A percentile compares a stretch with the other conserved stretches of the same genome.
Conservation (phyloP, 495 filamentous ascomycete species). For the Talaromyces proteolyticus region DNA sequence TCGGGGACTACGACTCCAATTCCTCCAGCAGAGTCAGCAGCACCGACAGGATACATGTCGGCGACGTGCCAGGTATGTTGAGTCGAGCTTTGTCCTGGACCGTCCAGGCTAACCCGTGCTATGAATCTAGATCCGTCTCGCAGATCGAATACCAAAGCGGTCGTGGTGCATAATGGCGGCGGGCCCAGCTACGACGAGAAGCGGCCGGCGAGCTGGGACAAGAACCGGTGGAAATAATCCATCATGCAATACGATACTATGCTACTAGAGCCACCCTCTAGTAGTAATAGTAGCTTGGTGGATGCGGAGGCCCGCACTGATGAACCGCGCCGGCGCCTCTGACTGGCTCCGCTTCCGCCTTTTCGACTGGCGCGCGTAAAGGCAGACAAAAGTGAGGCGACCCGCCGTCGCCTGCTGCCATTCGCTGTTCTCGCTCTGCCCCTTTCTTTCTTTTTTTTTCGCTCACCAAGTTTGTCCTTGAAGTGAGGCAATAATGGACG, state of each 20-base stretch:
- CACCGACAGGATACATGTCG: conserved; percentile 25
- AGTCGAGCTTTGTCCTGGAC: background rate
- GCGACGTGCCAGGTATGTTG: conserved; percentile 34
- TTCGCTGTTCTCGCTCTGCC: background rate
- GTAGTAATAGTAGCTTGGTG: too few species aligned
- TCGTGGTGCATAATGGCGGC: conserved; percentile 39
- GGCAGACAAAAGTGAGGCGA: background rate
- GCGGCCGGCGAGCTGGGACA: conserved; percentile 42
- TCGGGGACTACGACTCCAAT: conserved; percentile 37
- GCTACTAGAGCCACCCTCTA: too few species aligned
- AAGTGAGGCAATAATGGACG: background rate
- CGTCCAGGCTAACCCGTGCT: conserved; percentile 3
- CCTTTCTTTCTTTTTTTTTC: too few species aligned
- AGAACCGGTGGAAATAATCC: conserved; percentile 43
- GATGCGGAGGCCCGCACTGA: too few species aligned
- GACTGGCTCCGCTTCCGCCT: background rate
- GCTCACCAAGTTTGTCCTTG: too few species aligned
- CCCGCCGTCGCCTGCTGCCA: background rate
- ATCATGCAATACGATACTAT: too few species aligned
- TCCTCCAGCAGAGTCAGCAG: conserved; percentile 36
- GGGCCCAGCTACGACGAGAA: conserved; percentile 43
- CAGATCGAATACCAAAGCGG: conserved; percentile 21
- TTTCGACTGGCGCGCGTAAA: background rate
- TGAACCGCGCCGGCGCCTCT: background rate
- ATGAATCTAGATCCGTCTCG: conserved; percentile 21